These are phyloP conservation scores for Warburgia ugandensis DNA, from an alignment of 164 flowering plant genomes.

Conservation along the genomic window DNA sequence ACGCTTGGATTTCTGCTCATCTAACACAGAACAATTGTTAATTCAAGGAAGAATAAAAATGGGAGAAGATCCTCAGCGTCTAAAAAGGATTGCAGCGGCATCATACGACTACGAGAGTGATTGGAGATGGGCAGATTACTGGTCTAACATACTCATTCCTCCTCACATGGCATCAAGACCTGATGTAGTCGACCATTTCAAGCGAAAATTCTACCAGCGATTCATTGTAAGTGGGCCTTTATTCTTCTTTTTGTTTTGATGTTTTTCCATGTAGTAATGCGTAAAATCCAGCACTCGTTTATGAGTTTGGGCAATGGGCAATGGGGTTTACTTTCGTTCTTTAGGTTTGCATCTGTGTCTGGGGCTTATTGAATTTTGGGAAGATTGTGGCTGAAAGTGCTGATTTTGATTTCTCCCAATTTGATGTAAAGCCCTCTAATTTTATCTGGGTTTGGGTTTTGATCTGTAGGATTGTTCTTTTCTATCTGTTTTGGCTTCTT, in stretches of 20 bases:
- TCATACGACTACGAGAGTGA: constrained; percentile 91
- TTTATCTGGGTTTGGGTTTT: no score
- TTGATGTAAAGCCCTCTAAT: no score
- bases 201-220: constrained; percentile 96
- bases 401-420: no score
- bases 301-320: not conserved
- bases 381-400: no score
- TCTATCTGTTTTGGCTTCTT: no score
- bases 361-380: no score
- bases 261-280: not conserved
- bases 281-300: no score
- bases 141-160: constrained; percentile 95
- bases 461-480: no score
- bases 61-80: constrained; percentile 69
- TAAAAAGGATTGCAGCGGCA: constrained; percentile 81
- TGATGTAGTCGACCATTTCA: constrained; percentile 79
- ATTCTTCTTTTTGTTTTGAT: not conserved
- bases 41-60: not conserved
- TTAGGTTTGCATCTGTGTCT: no score
- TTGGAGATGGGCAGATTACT: constrained; percentile 87
- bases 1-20: no score
- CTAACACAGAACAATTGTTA: not conserved
- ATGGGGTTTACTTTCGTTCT: no score
- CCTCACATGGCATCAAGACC: constrained; percentile 84
- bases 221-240: constrained; percentile 42